These are phyloP conservation scores for Talaromyces thailandensis DNA, from an alignment of 495 filamentous ascomycete species.

Conservation along the genomic window DNA sequence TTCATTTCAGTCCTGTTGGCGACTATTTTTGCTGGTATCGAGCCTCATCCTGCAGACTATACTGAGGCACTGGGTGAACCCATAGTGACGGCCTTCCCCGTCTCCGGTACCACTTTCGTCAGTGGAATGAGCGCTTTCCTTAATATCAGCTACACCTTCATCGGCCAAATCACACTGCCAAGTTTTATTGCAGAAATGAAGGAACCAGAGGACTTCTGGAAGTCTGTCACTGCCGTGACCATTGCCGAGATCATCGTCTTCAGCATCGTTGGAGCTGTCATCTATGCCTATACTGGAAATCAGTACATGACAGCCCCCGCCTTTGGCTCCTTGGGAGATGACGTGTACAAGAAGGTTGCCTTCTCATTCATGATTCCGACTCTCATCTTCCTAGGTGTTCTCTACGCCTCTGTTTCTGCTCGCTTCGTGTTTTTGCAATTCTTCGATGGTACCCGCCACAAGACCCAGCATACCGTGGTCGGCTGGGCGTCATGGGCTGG, in stretches of 20 bases:
- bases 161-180: constrained; percentile 84
- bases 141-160: constrained; percentile 89
- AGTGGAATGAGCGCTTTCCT: constrained; percentile 72
- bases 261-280: constrained; percentile 61
- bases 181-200: constrained; percentile 92
- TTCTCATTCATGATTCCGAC: constrained; percentile 94
- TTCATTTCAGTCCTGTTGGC: constrained; percentile 79
- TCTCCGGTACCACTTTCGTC: constrained; percentile 68
- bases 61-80: constrained; percentile 44
- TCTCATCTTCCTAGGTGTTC: constrained; percentile 77
- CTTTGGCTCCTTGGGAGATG: constrained; percentile 67
- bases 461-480: constrained; percentile 66
- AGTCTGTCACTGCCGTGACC: constrained; percentile 79
- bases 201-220: constrained; percentile 78
- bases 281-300: constrained; percentile 76
- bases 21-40: constrained; percentile 65
- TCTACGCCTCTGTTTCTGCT: constrained; percentile 80
- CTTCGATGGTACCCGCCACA: constrained; percentile 68
- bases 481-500: constrained; percentile 71
- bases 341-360: constrained; percentile 67
- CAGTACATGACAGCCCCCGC: constrained; percentile 76
- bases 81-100: constrained; percentile 53
- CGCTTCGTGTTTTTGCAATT: constrained; percentile 83
- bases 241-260: constrained; percentile 79
- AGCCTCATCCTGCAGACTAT: constrained; percentile 58